phyloP scores from a whole-genome alignment of 805 yeast species.

The Candida railenensis region DNA sequence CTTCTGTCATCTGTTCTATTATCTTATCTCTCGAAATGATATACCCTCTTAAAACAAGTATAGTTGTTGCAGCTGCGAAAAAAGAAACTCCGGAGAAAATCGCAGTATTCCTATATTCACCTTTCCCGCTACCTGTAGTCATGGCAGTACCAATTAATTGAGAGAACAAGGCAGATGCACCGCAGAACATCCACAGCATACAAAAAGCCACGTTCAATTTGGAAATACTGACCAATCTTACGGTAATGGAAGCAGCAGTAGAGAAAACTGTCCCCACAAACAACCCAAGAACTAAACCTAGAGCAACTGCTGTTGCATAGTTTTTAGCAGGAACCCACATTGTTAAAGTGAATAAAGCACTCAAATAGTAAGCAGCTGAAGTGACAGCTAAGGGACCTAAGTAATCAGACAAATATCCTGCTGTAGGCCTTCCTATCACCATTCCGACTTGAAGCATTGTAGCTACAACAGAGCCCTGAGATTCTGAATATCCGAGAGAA shows the following conservation, averaged over 20 bases:
- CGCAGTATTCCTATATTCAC: constrained; percentile 47
- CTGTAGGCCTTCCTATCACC: constrained; percentile 48
- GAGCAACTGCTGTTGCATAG: constrained; percentile 47
- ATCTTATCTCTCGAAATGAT: constrained; percentile 44
- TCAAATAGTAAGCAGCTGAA: constrained; percentile 14
- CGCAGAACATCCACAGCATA: constrained; percentile 50
- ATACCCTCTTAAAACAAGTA: constrained; percentile 48
- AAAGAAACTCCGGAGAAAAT: constrained; percentile 53
- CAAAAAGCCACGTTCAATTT: constrained; percentile 45
- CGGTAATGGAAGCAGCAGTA: constrained; percentile 45
- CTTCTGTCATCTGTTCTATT: constrained; percentile 9
- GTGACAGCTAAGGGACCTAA: constrained; percentile 48
- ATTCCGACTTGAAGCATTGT: constrained; percentile 59
- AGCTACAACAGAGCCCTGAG: constrained; percentile 52
- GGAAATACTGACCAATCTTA: constrained; percentile 49
- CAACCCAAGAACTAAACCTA: constrained; percentile 48
- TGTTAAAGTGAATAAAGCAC: constrained; percentile 19
- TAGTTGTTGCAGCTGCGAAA: constrained; percentile 37
- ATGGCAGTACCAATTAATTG: constrained; percentile 57
- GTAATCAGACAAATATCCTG: constrained; percentile 47
- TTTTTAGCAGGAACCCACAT: constrained; percentile 46
- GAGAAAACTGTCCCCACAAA: constrained; percentile 59
- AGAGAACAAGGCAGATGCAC: constrained; percentile 45
- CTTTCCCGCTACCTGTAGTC: constrained; percentile 32
- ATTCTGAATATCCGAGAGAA: constrained; percentile 49